Conservation (phyloP, 108 stramenopile genomes). For the Cyclotella choctawhatcheeana region DNA sequence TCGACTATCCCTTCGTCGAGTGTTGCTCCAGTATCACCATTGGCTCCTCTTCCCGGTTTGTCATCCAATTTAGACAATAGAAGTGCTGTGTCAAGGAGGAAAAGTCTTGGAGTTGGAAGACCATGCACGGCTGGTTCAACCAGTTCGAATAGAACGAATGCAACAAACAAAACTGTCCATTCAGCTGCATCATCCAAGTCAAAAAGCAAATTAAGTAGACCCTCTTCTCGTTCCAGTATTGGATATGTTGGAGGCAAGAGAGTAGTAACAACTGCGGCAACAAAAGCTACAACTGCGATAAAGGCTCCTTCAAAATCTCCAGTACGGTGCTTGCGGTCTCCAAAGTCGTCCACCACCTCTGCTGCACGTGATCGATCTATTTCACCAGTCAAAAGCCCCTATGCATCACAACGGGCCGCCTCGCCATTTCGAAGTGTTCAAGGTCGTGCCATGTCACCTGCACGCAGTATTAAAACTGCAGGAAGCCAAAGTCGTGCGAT, state of each 20-base stretch:
- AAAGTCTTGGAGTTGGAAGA: slow-evolving; percentile 6
- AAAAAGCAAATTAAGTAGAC: too few species aligned
- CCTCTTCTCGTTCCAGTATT: slow-evolving; percentile 35
- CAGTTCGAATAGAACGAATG: slow-evolving; percentile 4
- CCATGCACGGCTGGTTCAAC: slow-evolving; percentile 23
- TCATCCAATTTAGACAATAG: slow-evolving; percentile 36
- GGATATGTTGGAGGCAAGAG: background rate
- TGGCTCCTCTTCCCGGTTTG: slow-evolving; percentile 36
- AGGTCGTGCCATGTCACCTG: background rate
- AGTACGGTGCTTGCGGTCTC: background rate
- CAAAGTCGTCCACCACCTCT: slow-evolving; percentile 12
- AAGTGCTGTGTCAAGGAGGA: too few species aligned
- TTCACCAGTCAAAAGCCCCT: background rate
- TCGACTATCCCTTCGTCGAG: slow-evolving; percentile 64
- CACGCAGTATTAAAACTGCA: background rate
- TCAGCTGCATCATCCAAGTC: too few species aligned
- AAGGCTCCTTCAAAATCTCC: slow-evolving; percentile 5
- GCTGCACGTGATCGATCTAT: background rate
- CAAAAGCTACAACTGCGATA: too few species aligned
- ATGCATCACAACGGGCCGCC: background rate
- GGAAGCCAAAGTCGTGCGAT: background rate
- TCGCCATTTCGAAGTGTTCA: slow-evolving; percentile 11
- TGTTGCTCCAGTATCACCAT: slow-evolving; percentile 65
- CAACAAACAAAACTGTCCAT: too few species aligned
- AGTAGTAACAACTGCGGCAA: background rate